Evolutionary conservation across 1,139 yeast species (phyloP).

Genomic region (Candida pseudocylindracea): DNA sequence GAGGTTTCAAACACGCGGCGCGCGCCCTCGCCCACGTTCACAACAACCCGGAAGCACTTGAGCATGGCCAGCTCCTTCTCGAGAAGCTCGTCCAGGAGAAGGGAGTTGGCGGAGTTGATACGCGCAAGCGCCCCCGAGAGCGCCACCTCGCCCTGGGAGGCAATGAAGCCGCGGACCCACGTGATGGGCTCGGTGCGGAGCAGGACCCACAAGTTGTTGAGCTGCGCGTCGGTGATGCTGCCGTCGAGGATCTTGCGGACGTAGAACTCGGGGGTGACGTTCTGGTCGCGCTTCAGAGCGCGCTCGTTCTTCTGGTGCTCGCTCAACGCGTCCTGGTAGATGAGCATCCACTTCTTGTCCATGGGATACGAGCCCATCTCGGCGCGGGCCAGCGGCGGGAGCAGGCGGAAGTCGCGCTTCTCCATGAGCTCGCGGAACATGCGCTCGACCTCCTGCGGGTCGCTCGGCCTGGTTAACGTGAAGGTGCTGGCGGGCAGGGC

Average conservation of each 20-base stretch:
- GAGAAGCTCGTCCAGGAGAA: conserved; percentile 16
- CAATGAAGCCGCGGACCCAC: conserved; percentile 73
- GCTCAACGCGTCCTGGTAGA: conserved; percentile 67
- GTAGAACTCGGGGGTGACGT: conserved; percentile 48
- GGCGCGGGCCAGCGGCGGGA: conserved; percentile 57
- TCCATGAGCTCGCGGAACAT: conserved; percentile 55
- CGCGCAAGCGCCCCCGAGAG: conserved; percentile 21
- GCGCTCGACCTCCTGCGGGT: conserved; percentile 36
- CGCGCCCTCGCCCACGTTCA: conserved; percentile 23
- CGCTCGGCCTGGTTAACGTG: conserved; percentile 29
- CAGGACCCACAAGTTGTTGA: conserved; percentile 78
- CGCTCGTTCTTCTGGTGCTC: conserved; percentile 29
- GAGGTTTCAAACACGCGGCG: conserved; percentile 9
- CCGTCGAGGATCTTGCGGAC: conserved; percentile 56
- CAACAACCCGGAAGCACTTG: conserved; percentile 21
- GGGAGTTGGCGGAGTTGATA: conserved; percentile 13
- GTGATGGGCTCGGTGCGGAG: conserved; percentile 76
- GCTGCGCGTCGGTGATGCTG: conserved; percentile 42
- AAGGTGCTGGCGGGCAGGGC: neutral
- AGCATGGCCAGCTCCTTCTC: conserved; percentile 25
- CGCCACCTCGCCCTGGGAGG: conserved; percentile 78
- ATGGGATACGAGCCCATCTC: conserved; percentile 59
- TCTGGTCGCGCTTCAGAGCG: conserved; percentile 19
- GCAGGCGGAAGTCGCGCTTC: conserved; percentile 59
- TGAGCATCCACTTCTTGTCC: conserved; percentile 80